Base-by-base conservation (phyloP, 139 green algal genomes). In the Chlorella ohadii region DNA sequence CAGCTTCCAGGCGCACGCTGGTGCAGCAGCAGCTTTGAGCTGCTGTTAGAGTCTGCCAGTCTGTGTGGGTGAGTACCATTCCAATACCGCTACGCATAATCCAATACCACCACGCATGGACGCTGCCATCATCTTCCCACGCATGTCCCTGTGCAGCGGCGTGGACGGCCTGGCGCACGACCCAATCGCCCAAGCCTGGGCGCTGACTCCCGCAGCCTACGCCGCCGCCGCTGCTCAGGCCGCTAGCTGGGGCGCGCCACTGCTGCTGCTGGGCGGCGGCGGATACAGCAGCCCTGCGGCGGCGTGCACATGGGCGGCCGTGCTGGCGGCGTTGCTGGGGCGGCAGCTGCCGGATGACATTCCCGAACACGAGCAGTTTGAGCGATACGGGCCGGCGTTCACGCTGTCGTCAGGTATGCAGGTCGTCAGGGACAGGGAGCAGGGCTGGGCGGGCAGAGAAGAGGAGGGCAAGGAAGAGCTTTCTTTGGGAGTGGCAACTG, bases 211-310 rank as follows among this genome's bases (percentile, higher is more conserved):
- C 0, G 41, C 17, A 22, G 84, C 44, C 51, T 88, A 88, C 25
- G 76, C 55, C 15, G 25, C 22, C 13, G 64, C 41, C 0, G 72
- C 74, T 1, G 34, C 22, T 13, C 19, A 28, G 20, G 84, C 67
- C n/a, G 44, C 66, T 16, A 12, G 5, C 41, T 85, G 72, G 78
- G 84, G 65, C 27, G 31, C 27, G 11, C 84, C 84, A n/a, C 78
- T 88, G 71, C 79, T 88, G 84, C 47, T 88, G 84, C 84, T 88
- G 78, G 84, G 84, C 1, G 84, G 84, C 15, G 84, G 84, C 25
- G 84, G 84, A n/a, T 88, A 88, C 66, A 15, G 64, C 66, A 38
- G 28, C 11, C 17, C 84, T 9, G 51, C 76, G 1, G 77, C 84
- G 1, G 78, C 79, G 7, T 23, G 23, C 22, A 39, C 84, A 25